These are phyloP conservation scores for Microcyclosporella mali DNA, from an alignment of 2,329 filamentous ascomycete species.

Conservation along the genomic window DNA sequence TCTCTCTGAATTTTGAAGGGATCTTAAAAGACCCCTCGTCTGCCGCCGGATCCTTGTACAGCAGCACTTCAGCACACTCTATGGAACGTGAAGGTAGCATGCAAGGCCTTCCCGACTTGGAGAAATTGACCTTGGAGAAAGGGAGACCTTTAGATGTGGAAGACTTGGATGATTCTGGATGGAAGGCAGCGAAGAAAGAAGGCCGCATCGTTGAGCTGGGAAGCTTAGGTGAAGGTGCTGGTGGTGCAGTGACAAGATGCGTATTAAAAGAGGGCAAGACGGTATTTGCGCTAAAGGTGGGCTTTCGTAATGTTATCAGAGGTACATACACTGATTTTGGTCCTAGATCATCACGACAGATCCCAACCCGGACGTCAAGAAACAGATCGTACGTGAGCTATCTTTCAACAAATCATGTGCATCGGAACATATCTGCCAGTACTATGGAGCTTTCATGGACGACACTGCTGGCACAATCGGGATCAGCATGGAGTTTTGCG, in stretches of 20 bases:
- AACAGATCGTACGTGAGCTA: slow-evolving; percentile 92
- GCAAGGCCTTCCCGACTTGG: slow-evolving; percentile 69
- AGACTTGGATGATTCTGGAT: slow-evolving; percentile 89
- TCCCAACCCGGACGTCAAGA: slow-evolving; percentile 95
- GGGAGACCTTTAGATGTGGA: slow-evolving; percentile 83
- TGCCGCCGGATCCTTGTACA: slow-evolving; percentile 74
- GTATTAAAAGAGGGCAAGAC: slow-evolving; percentile 87
- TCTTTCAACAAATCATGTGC: slow-evolving; percentile 98
- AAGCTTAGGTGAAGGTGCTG: slow-evolving; percentile 86
- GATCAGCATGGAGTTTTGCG: slow-evolving; percentile 98
- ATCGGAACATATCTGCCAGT: slow-evolving; percentile 91
- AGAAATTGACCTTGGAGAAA: slow-evolving; percentile 74
- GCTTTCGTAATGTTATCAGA: slow-evolving; percentile 15
- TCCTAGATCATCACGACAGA: slow-evolving; percentile 91
- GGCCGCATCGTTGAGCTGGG: slow-evolving; percentile 83
- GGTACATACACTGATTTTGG: slow-evolving; percentile 1
- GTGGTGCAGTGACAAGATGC: slow-evolving; percentile 88
- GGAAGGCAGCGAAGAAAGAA: slow-evolving; percentile 86
- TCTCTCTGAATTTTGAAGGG: slow-evolving; percentile 77
- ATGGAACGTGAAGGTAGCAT: slow-evolving; percentile 82
- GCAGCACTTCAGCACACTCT: slow-evolving; percentile 28
- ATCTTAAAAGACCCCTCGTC: slow-evolving; percentile 74
- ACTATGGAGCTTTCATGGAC: slow-evolving; percentile 96
- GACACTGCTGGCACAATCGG: slow-evolving; percentile 94
- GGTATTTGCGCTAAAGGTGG: slow-evolving; percentile 90